Evolutionary conservation across 257 asterid species (phyloP), one percentile per base, ranked within the genome.

Genomic region (Leptodermis oblonga): DNA sequence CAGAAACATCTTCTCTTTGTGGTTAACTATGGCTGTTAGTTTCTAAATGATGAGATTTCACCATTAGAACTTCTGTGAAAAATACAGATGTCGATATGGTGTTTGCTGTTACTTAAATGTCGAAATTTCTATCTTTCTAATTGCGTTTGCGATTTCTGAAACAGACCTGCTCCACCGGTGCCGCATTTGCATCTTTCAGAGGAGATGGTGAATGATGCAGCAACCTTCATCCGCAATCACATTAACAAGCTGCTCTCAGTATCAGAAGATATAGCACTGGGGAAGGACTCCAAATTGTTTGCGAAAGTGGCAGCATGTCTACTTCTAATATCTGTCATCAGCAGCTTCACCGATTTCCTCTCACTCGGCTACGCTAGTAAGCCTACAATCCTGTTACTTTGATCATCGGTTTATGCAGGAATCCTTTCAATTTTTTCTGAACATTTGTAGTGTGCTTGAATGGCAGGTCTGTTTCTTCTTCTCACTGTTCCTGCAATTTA

Each of bases 151-250:
- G 34, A 56, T 52, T 22, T 62, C 75, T 69, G 80, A 52, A 76
- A 74, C 88, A 93, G 97, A 77, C 95, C 96, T 23, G 78, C 95
- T 67, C 97, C 98, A 4, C 87, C 94, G 59, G 78, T 93, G 59
- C 98, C 97, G 14, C 92, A 82, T 82, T 61, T 92, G 73, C 65
- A 73, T 79, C 83, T 90, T 68, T 84, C 96, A 5, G 97, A 90
- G 68, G 97, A 90, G 79, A 83, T 59, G 54, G 82, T 65, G 46
- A 77, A 77, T 17, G 86, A 83, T 76, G 88, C 79, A 23, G 89
- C 90, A 28, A 65, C 68, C 14, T 63, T 84, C 69, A 33, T 86
- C 25, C 80, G 83, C 18, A 70, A 69, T 55, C 84, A 64, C 76
- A 69, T 86, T 25, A 92, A 92, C 55, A 70, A 30, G 11, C 54